phyloP scores from a whole-genome alignment of 2,329 filamentous ascomycete species.

The Nemania sp. region DNA sequence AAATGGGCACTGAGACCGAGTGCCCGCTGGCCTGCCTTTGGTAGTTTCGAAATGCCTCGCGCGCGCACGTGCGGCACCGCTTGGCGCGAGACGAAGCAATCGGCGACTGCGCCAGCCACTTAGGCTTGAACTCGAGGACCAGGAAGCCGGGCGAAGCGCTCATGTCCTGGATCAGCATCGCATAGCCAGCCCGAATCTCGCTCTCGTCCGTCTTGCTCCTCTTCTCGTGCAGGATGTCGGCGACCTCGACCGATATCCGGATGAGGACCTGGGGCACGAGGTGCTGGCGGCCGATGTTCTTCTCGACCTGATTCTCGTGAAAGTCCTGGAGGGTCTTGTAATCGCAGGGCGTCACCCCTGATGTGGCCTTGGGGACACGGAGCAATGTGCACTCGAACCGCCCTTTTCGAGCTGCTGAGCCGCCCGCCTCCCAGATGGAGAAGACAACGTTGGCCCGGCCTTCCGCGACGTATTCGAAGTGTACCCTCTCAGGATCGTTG shows the following conservation, averaged over 20 bases:
- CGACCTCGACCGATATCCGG: slow-evolving; percentile 39
- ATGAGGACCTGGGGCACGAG: slow-evolving; percentile 42
- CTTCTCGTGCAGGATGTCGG: slow-evolving; percentile 59
- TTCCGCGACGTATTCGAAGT: slow-evolving; percentile 59
- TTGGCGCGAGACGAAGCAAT: slow-evolving; percentile 65
- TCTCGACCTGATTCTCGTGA: slow-evolving; percentile 60
- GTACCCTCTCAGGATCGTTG: slow-evolving; percentile 28
- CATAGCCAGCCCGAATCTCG: slow-evolving; percentile 62
- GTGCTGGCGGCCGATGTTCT: slow-evolving; percentile 45
- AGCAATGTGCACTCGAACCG: slow-evolving; percentile 55
- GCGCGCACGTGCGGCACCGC: slow-evolving; percentile 77
- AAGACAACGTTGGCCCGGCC: slow-evolving; percentile 81
- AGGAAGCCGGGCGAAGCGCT: slow-evolving; percentile 46
- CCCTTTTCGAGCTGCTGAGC: slow-evolving; percentile 38
- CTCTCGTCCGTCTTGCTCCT: slow-evolving; percentile 46
- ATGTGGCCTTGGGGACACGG: slow-evolving; percentile 61
- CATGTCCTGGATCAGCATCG: slow-evolving; percentile 78
- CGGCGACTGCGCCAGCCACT: slow-evolving; percentile 80
- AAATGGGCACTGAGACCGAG: slow-evolving; percentile 53
- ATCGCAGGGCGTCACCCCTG: slow-evolving; percentile 52
- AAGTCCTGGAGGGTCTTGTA: slow-evolving; percentile 48
- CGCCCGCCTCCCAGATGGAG: slow-evolving; percentile 53
- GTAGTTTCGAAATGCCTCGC: slow-evolving; percentile 51
- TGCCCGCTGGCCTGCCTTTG: slow-evolving; percentile 47
- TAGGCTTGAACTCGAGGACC: slow-evolving; percentile 79